phyloP scores from a whole-genome alignment of 345 rosid species.

The Eucalyptus globulus region DNA sequence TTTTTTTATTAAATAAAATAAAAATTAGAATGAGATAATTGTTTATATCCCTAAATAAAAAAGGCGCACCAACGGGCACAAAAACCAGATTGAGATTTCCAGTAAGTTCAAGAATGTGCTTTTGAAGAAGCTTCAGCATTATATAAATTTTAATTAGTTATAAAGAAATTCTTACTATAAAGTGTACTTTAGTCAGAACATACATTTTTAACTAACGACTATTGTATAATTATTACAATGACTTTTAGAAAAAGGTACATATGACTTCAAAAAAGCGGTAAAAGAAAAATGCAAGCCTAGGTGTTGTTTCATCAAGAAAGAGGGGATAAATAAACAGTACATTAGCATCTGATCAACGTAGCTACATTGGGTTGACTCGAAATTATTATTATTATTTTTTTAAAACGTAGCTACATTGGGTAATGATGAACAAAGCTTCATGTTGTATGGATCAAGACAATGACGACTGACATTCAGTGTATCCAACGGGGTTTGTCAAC shows the following conservation, averaged over 20 bases:
- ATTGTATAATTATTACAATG: neutral
- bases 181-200: too few relatives aligned
- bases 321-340: too few relatives aligned
- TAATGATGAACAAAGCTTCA: neutral
- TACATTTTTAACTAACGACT: neutral
- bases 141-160: too few relatives aligned
- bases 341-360: neutral
- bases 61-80: neutral
- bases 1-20: too few relatives aligned
- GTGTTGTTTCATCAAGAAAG: neutral
- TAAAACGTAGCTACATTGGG: neutral
- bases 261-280: neutral
- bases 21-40: neutral
- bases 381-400: too few relatives aligned
- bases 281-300: accelerated
- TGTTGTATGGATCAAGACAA: neutral
- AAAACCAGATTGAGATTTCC: neutral
- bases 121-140: neutral
- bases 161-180: too few relatives aligned
- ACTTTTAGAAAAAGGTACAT: neutral
- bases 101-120: neutral
- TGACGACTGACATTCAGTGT: neutral
- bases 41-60: too few relatives aligned
- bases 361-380: neutral
- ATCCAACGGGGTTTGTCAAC: neutral